phyloP scores from a whole-genome alignment of 306 rosid species.

The Senna tora region DNA sequence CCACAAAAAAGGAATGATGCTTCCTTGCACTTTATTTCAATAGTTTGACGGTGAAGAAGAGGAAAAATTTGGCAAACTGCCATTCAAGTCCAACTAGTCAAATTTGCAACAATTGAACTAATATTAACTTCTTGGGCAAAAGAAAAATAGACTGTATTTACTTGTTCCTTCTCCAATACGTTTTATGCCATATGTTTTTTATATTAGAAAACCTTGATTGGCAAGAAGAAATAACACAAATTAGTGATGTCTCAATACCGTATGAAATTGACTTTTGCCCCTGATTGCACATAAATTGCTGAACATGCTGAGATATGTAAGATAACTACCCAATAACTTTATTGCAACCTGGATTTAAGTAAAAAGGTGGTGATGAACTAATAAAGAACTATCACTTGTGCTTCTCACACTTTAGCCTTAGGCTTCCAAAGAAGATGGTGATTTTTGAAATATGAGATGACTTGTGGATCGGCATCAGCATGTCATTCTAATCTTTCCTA shows the following conservation, averaged over 20 bases:
- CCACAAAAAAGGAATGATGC: background rate
- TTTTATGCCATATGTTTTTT: background rate
- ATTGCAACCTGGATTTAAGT: background rate
- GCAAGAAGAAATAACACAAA: background rate
- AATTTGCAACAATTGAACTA: background rate
- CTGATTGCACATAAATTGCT: background rate
- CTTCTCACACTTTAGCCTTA: conserved; percentile 2
- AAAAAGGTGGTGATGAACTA: background rate
- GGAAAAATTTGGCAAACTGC: background rate
- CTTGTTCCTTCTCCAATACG: background rate
- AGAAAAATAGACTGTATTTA: background rate
- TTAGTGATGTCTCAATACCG: background rate
- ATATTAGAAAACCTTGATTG: conserved; percentile 1
- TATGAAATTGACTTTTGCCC: background rate
- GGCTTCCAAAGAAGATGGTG: conserved; percentile 1
- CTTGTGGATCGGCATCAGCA: conserved; percentile 10
- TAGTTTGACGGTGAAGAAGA: background rate
- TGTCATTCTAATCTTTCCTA: background rate
- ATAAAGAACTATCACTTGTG: background rate
- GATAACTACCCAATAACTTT: background rate
- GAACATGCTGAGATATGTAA: background rate
- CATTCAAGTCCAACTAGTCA: background rate
- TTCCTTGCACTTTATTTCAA: background rate
- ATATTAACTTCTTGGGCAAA: background rate
- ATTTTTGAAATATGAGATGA: background rate